Evolutionary conservation across 257 asterid species (phyloP).

Genomic region (Capsicum rhomboideum): DNA sequence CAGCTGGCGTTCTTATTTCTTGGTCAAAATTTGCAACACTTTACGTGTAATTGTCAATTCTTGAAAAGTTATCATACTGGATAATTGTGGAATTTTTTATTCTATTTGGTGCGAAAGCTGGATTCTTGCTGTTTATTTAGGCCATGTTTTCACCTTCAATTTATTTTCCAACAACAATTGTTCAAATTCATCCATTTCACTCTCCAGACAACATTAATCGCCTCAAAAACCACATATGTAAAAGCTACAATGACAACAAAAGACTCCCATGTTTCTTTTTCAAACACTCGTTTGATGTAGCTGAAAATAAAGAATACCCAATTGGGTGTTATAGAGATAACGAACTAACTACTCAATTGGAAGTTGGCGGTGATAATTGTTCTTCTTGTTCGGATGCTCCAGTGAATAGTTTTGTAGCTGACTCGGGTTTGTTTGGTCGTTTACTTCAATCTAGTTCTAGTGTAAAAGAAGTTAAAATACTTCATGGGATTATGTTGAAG

Average conservation of each 20-base stretch:
- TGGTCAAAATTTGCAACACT: not conserved
- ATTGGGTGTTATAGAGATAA: not conserved
- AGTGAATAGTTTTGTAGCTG: slow-evolving; percentile 7
- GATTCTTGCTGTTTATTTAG: not conserved
- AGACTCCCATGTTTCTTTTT: slow-evolving; percentile 4
- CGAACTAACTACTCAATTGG: not conserved
- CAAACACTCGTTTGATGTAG: slow-evolving; percentile 4
- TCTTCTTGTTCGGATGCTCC: not conserved
- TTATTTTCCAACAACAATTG: slow-evolving; percentile 15
- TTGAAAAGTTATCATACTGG: no score
- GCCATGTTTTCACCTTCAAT: slow-evolving; percentile 45
- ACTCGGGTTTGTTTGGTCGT: slow-evolving; percentile 25
- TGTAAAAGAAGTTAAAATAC: slow-evolving; percentile 28
- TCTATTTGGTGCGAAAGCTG: not conserved
- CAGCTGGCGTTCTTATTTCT: not conserved
- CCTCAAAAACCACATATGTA: slow-evolving; percentile 3
- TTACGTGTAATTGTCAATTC: not conserved
- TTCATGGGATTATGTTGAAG: slow-evolving; percentile 46
- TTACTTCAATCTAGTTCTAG: slow-evolving; percentile 52
- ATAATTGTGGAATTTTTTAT: not conserved
- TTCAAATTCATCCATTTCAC: slow-evolving; percentile 13
- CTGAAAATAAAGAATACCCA: not conserved
- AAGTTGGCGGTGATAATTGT: not conserved
- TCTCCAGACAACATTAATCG: slow-evolving; percentile 5
- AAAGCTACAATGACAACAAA: not conserved